Percentiles rank a stretch among this genome's conserved stretches.
phyloP scores from a whole-genome alignment of 2,329 filamentous ascomycete genomes.

The Chlorencoelia australis region DNA sequence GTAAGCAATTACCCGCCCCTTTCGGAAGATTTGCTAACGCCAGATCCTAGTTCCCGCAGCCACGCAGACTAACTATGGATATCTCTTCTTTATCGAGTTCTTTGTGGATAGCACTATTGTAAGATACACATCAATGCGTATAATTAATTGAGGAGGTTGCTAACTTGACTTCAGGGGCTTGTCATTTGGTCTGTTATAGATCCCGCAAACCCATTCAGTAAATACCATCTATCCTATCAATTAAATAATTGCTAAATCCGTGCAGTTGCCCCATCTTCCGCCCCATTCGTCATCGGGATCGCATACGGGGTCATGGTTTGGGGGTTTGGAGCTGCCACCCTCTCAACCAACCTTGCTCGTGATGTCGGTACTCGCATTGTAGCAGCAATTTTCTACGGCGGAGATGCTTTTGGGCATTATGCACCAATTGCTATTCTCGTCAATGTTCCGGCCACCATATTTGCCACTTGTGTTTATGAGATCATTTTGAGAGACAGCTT shows the following conservation, averaged over 20 bases:
- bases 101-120: conserved; percentile 46
- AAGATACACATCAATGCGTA: conserved; percentile 1
- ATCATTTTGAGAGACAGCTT: conserved; percentile 43
- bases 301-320: conserved; percentile 35
- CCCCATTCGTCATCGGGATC: conserved; percentile 45
- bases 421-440: conserved; percentile 44
- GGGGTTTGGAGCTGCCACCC: conserved; percentile 45
- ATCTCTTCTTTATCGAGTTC: conserved; percentile 48
- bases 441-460: conserved; percentile 46
- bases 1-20: too few species aligned
- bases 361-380: conserved; percentile 50
- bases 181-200: conserved; percentile 49
- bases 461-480: conserved; percentile 45
- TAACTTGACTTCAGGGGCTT: conserved; percentile 27
- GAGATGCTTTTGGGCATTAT: conserved; percentile 40
- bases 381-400: conserved; percentile 45
- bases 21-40: too few species aligned
- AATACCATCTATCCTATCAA: too few species aligned
- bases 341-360: conserved; percentile 46
- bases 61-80: conserved; percentile 42
- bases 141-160: not conserved
- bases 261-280: conserved; percentile 34
- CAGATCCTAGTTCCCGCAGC: conserved; percentile 40
- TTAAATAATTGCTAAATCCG: too few species aligned
- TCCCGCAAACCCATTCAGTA: conserved; percentile 49